Base-by-base conservation (phyloP, 345 rosid genomes). In the Alliaria petiolata region DNA sequence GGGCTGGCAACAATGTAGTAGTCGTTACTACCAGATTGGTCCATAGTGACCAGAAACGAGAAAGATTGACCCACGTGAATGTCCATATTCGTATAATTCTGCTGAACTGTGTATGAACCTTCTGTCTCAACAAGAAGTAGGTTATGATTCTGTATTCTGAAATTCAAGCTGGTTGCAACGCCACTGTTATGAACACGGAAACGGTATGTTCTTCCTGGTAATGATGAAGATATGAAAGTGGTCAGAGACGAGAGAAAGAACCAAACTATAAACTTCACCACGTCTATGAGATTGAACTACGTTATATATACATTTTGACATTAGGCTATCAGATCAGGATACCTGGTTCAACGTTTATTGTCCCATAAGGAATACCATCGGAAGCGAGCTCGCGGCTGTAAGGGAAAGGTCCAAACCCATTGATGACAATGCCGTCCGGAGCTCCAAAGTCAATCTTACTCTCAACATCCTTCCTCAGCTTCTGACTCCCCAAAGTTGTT, bases 61-160 rank as follows among this genome's bases (percentile, higher is more conserved):
- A 81, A 90, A 0, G 98, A 93, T 69, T 93, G 98, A 70, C 98
- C 97, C 70, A 90, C 97, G 38, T 93, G 98, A 76, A 90, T 83
- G 74, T 93, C 98, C 93, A 93, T 87, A 66, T 89, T 84, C 4
- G 80, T 74, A 44, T 90, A 90, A 53, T 84, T 88, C 64, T 88
- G 93, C 80, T 93, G 96, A 76, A 85, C 79, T 78, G 96, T 90
- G 76, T 93, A 93, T 36, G 98, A 90, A 51, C 98, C 97, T 83
- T 93, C 98, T 5, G 97, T 87, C 87, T 93, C 96, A 40, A 89
- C 96, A n/a, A 93, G 97, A 75, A 88, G 85, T 36, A 93, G 79
- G 77, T 87, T 90, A 68, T 90, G 98, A 62, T 80, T 87, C 81
- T 90, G 96, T 60, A 93, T 90, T 77, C 98, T 83, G 69, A 93